Conservation (phyloP, 257 asterid species). For the Nicotiana paniculata region DNA sequence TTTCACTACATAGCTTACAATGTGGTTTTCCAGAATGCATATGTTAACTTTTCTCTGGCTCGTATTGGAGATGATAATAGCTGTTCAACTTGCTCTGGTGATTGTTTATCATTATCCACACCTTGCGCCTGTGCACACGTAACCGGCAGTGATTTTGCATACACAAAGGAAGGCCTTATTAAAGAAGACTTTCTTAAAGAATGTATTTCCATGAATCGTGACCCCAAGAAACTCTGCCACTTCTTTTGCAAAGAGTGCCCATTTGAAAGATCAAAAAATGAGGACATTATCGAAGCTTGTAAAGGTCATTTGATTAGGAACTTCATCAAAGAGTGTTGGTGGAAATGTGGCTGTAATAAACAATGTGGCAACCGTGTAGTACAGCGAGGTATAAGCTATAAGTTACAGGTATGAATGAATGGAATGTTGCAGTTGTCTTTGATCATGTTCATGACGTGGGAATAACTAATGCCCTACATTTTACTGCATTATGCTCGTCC, state of each 20-base stretch:
- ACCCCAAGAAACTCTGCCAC: constrained; percentile 60
- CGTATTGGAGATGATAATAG: constrained; percentile 57
- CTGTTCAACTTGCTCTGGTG: constrained; percentile 63
- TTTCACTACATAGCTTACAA: constrained; percentile 75
- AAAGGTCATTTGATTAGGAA: constrained; percentile 83
- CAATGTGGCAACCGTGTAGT: constrained; percentile 95
- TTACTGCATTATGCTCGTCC: background rate
- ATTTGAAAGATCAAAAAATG: constrained; percentile 60
- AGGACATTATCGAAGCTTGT: constrained; percentile 58
- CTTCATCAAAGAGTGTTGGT: constrained; percentile 94
- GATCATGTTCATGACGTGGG: background rate
- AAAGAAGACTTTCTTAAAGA: constrained; percentile 69
- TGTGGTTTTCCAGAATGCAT: constrained; percentile 64
- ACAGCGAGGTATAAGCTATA: constrained; percentile 77
- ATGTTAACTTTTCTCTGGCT: constrained; percentile 60
- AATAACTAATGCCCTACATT: background rate
- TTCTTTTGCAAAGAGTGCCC: constrained; percentile 80
- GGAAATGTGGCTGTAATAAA: constrained; percentile 79
- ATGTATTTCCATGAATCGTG: constrained; percentile 68
- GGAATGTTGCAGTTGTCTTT: background rate
- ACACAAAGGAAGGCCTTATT: constrained; percentile 72
- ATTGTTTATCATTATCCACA: constrained; percentile 51
- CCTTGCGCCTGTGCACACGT: constrained; percentile 81
- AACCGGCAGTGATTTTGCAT: constrained; percentile 77
- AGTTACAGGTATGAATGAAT: constrained; percentile 54